phyloP scores from a whole-genome alignment of 805 yeast genomes.

The Kodamaea lidongshanica region DNA sequence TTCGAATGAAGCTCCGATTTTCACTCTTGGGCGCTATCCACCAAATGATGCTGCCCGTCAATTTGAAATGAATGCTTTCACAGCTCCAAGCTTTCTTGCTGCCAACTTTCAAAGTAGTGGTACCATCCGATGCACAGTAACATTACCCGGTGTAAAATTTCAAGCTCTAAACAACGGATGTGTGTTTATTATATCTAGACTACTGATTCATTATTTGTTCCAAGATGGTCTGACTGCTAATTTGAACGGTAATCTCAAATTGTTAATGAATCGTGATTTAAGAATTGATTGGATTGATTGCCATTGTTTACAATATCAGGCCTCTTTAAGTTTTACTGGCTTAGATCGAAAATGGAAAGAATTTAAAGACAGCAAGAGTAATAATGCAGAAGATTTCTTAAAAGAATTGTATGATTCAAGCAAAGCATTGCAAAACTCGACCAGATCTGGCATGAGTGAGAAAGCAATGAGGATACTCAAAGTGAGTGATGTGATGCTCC shows the following conservation, averaged over 20 bases:
- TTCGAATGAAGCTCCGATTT: constrained; percentile 3
- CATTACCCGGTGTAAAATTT: constrained; percentile 33
- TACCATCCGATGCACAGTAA: constrained; percentile 20
- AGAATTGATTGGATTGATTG: constrained; percentile 71
- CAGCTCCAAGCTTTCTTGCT: constrained; percentile 59
- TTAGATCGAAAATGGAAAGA: constrained; percentile 24
- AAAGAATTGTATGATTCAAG: constrained; percentile 20
- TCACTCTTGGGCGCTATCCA: constrained; percentile 6
- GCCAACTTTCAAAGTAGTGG: constrained; percentile 46
- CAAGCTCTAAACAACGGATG: constrained; percentile 37
- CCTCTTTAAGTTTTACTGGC: constrained; percentile 18
- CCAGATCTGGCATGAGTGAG: constrained; percentile 58
- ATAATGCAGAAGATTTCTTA: constrained; percentile 17
- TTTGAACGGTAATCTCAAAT: constrained; percentile 54
- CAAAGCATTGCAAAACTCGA: constrained; percentile 42
- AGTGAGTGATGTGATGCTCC: constrained; percentile 72
- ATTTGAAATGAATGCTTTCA: constrained; percentile 57
- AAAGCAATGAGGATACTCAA: constrained; percentile 66
- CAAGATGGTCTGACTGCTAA: constrained; percentile 66
- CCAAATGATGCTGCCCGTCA: constrained; percentile 21
- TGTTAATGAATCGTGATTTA: constrained; percentile 55
- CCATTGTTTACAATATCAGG: constrained; percentile 27
- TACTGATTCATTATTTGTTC: constrained; percentile 36
- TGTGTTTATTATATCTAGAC: constrained; percentile 27
- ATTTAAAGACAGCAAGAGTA: constrained; percentile 9